phyloP scores from a whole-genome alignment of 139 green algal species.

The Diplosphaera chodatii region DNA sequence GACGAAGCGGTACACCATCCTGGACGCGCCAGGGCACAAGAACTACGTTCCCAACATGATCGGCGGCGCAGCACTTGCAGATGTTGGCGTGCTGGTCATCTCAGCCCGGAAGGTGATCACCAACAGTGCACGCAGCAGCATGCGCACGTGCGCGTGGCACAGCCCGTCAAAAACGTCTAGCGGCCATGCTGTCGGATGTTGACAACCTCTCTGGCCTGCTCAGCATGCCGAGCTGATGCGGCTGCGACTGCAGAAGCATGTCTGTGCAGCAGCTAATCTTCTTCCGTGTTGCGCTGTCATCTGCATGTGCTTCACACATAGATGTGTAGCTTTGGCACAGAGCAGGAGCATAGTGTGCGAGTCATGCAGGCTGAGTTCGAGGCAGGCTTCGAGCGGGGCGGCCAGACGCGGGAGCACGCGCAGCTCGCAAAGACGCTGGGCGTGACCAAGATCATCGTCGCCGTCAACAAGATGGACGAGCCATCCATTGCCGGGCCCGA shows the following conservation, averaged over 20 bases:
- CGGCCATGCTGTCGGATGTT: no score
- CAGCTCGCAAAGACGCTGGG: constrained; percentile 94
- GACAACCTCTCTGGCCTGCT: no score
- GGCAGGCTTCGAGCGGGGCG: constrained; percentile 88
- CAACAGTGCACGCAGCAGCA: no score
- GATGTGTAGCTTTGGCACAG: not conserved
- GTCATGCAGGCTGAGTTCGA: constrained; percentile 88
- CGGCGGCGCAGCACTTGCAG: constrained; percentile 72
- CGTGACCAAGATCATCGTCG: constrained; percentile 79
- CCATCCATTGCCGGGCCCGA: constrained; percentile 44
- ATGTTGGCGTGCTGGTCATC: constrained; percentile 87
- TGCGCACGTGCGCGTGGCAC: no score
- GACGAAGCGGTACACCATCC: constrained; percentile 85
- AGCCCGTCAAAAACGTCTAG: no score
- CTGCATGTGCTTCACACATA: not conserved
- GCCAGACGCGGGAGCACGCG: constrained; percentile 92
- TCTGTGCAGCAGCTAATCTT: no score
- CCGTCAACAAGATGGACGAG: constrained; percentile 95
- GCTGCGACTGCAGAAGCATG: no score
- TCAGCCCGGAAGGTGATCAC: constrained; percentile 72
- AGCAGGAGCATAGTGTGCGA: not conserved
- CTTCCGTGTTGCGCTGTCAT: no score
- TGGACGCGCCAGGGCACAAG: constrained; percentile 97
- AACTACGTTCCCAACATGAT: constrained; percentile 99
- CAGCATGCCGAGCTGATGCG: no score